phyloP scores from a whole-genome alignment of 2,329 filamentous ascomycete genomes.

The Coniochaeta prunicola region DNA sequence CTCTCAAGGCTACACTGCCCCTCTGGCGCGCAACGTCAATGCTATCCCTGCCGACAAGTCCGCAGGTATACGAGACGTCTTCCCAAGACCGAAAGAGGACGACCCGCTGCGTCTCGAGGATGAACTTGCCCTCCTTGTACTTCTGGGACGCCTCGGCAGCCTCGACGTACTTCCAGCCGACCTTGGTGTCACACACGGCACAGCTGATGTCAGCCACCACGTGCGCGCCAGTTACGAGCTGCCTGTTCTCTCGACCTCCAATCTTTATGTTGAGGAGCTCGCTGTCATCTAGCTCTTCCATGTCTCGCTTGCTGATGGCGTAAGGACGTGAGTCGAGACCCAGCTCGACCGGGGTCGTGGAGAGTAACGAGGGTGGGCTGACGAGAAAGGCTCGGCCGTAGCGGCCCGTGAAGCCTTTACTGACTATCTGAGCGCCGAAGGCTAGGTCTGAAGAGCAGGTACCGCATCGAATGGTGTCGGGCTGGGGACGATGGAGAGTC shows the following conservation, averaged over 20 bases:
- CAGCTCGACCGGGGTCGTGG: conserved; percentile 8
- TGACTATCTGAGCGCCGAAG: conserved; percentile 53
- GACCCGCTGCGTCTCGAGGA: conserved; percentile 54
- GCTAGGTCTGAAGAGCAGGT: conserved; percentile 55
- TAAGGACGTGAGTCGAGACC: background rate
- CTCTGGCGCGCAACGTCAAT: conserved; percentile 10
- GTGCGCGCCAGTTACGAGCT: conserved; percentile 56
- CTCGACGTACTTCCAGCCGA: conserved; percentile 65
- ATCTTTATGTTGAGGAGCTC: conserved; percentile 47
- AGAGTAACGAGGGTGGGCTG: conserved; percentile 9
- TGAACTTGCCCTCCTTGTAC: conserved; percentile 65
- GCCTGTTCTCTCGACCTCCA: conserved; percentile 46
- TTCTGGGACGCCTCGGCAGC: conserved; percentile 51
- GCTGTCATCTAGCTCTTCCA: background rate
- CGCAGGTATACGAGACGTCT: conserved; percentile 21
- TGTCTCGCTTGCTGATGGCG: conserved; percentile 5
- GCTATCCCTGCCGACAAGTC: conserved; percentile 6
- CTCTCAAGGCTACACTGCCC: background rate
- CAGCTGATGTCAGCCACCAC: conserved; percentile 59
- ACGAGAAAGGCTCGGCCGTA: conserved; percentile 59
- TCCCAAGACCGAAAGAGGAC: conserved; percentile 48
- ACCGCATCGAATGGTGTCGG: conserved; percentile 51
- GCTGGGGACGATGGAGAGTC: conserved; percentile 28
- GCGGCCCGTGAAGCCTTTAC: conserved; percentile 59
- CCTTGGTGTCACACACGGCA: conserved; percentile 42